Evolutionary conservation across 1,284 basidiomycete species (phyloP), one percentile per base, ranked within the genome.

Genomic region (Tilletiopsis washingtonensis): DNA sequence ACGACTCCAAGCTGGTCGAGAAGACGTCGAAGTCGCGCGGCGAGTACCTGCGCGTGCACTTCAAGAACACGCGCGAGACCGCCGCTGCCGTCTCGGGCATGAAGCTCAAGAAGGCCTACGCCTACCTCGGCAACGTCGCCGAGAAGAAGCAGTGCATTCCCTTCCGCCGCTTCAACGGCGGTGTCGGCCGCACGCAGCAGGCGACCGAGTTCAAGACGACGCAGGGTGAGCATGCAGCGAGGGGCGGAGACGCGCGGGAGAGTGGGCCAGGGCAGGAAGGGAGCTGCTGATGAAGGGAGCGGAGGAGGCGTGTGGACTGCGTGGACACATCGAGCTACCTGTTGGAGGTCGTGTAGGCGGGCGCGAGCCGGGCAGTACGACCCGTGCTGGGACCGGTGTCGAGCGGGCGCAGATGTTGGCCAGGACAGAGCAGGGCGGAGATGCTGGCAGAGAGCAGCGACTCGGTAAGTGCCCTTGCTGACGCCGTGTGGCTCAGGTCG

Each of bases 101-200:
- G 78, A 88, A 88, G 77, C 81, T 98, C 76, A 82, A 84, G 70
- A 97, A 97, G 81, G 94, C 94, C 43, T 93, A 93, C 80, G 76
- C 83, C 61, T 97, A 96, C 81, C 87, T 99, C 66, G 81, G 81
- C 68, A 87, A 94, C 75, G 94, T 98, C 63, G 80, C 85, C 73
- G 91, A 98, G 57, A 90, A 97, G 84, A 94, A 96, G 77, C 88
- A 91, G 76, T 81, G 87, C 74, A 88, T 99, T 69, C 94, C 94
- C 68, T 98, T 93, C 87, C 83, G 91, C 73, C 83, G 94, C 71
- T 96, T 90, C 79, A 80, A 89, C 74, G 94, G 94, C 74, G 90
- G 91, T 79, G 89, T 96, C 74, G 94, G 94, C 73, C 86, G 94
- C 72, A 86, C 93, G 68, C 84, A 85, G 75, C 94, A 98, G 80